Evolutionary conservation across 176 grass and related monocot genomes (phyloP).

Genomic region (Themeda triandra): DNA sequence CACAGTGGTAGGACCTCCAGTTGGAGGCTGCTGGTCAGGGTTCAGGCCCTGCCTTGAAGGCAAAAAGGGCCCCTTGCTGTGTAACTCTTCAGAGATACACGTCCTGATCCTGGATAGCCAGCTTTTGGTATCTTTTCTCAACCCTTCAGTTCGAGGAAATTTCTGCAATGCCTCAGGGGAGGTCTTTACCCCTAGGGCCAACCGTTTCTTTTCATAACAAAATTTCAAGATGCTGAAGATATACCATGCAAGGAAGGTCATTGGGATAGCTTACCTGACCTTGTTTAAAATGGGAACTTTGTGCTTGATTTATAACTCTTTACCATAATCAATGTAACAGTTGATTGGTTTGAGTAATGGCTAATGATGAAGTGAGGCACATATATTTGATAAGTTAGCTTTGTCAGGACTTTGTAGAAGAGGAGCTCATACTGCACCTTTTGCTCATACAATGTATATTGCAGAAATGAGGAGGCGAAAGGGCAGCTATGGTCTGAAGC

Average conservation of each 20-base stretch:
- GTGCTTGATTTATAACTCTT: background rate
- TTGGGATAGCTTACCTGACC: background rate
- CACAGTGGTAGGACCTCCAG: background rate
- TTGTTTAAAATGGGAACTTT: background rate
- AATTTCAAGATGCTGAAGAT: background rate
- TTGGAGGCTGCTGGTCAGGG: background rate
- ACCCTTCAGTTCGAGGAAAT: too few species aligned
- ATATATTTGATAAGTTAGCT: background rate
- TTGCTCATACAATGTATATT: background rate
- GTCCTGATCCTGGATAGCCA: background rate
- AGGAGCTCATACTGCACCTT: background rate
- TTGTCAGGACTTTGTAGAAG: background rate
- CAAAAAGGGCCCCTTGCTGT: background rate
- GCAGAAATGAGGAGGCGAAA: slow-evolving; percentile 76
- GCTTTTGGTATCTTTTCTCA: too few species aligned
- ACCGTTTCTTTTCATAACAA: too few species aligned
- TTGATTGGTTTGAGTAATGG: background rate
- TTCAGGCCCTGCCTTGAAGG: background rate
- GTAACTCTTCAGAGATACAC: too few species aligned
- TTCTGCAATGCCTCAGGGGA: too few species aligned
- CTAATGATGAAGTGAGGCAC: background rate
- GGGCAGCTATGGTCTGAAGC: slow-evolving; percentile 53
- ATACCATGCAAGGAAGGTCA: background rate
- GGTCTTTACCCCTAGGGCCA: too few species aligned
- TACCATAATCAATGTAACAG: background rate